Conservation (phyloP, 257 asterid genomes). For the Coffea canephora region DNA sequence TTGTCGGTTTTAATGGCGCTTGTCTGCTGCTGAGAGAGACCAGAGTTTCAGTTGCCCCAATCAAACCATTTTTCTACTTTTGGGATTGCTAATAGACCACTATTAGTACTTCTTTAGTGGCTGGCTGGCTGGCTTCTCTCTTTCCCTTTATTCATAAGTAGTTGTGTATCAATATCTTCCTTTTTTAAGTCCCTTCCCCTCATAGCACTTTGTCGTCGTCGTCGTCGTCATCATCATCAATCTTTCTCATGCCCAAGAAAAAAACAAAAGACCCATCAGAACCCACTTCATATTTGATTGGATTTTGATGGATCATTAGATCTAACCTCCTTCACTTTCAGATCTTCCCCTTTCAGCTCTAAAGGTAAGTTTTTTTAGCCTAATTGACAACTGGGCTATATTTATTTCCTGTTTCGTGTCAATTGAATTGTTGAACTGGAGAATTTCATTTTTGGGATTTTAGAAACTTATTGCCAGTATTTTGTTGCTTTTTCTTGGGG, state of each 20-base stretch:
- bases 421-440: constrained; percentile 10
- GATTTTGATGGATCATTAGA: constrained; percentile 63
- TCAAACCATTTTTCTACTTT: constrained; percentile 25
- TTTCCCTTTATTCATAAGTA: constrained; percentile 10
- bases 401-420: constrained; percentile 8
- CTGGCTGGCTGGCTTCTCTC: not conserved
- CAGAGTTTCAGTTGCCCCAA: constrained; percentile 52
- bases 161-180: constrained; percentile 2
- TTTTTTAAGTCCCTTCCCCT: constrained; percentile 7
- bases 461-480: not conserved
- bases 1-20: constrained; percentile 80
- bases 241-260: constrained; percentile 19
- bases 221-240: constrained; percentile 27
- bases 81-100: not conserved
- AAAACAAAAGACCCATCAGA: constrained; percentile 10
- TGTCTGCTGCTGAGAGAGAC: constrained; percentile 68
- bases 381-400: not conserved
- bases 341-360: constrained; percentile 42
- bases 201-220: constrained; percentile 23
- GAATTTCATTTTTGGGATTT: not conserved
- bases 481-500: not conserved
- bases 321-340: constrained; percentile 53
- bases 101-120: not conserved
- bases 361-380: constrained; percentile 39
- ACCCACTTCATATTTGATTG: constrained; percentile 24